Conservation (phyloP, 345 rosid genomes). For the Citrus reticulata region DNA sequence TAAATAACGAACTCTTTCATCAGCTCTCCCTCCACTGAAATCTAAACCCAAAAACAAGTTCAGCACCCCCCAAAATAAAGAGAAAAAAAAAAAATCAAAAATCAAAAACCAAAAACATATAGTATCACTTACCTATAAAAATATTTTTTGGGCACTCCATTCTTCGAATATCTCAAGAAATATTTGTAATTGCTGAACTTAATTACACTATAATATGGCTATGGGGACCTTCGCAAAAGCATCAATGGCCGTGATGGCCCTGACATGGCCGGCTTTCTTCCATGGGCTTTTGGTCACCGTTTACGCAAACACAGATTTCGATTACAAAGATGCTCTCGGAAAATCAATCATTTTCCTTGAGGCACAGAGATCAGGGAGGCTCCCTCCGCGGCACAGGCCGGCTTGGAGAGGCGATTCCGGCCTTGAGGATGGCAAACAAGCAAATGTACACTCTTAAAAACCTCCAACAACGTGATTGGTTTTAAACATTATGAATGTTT, state of each 20-base stretch:
- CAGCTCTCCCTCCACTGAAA: background rate
- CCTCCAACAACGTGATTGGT: background rate
- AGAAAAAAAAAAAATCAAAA: too few species aligned
- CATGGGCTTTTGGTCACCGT: slow-evolving; percentile 36
- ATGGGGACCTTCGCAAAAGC: slow-evolving; percentile 23
- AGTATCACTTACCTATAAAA: too few species aligned
- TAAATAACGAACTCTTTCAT: background rate
- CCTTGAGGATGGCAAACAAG: slow-evolving; percentile 74
- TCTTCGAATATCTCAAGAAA: too few species aligned
- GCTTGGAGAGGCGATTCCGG: slow-evolving; percentile 94
- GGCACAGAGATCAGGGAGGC: slow-evolving; percentile 90
- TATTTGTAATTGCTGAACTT: background rate
- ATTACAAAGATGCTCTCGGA: slow-evolving; percentile 68
- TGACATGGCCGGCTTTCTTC: slow-evolving; percentile 40
- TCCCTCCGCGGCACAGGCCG: slow-evolving; percentile 55
- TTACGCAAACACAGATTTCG: slow-evolving; percentile 19
- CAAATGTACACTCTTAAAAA: slow-evolving; percentile 13
- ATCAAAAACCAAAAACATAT: too few species aligned
- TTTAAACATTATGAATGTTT: background rate
- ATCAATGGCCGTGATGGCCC: slow-evolving; percentile 10
- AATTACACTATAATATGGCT: background rate
- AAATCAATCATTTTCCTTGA: slow-evolving; percentile 80
- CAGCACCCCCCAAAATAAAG: background rate
- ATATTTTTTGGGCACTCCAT: too few species aligned
- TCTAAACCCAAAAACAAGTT: background rate